Conservation (phyloP, 495 filamentous ascomycete genomes). For the Aspergillus taichungensis region DNA sequence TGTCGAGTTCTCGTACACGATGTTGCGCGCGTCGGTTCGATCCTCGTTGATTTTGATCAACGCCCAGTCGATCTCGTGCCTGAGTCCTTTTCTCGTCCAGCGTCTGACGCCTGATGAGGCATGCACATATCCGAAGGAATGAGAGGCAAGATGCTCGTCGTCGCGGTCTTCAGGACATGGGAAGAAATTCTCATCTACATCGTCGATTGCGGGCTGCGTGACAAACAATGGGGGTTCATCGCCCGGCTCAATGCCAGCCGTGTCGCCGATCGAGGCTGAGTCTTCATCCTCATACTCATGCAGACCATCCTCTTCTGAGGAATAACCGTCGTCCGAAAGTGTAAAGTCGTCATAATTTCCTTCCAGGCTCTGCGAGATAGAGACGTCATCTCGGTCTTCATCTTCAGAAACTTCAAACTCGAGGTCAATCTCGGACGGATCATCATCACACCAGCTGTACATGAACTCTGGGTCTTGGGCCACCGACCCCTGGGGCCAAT, state of each 20-base stretch:
- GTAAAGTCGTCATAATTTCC: constrained; percentile 29
- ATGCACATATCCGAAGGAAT: constrained; percentile 71
- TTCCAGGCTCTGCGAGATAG: constrained; percentile 20
- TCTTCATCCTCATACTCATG: constrained; percentile 49
- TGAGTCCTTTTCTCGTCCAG: constrained; percentile 50
- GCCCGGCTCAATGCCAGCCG: constrained; percentile 67
- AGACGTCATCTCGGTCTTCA: constrained; percentile 35
- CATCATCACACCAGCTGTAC: constrained; percentile 25
- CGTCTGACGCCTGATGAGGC: constrained; percentile 83
- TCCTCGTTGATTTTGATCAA: constrained; percentile 70
- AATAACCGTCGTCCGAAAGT: constrained; percentile 36
- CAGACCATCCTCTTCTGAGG: constrained; percentile 37
- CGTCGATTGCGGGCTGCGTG: constrained; percentile 82
- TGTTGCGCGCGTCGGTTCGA: constrained; percentile 62
- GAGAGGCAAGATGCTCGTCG: constrained; percentile 67
- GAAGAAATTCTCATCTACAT: constrained; percentile 75
- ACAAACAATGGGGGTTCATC: constrained; percentile 64
- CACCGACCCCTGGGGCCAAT: constrained; percentile 17
- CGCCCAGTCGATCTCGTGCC: constrained; percentile 95
- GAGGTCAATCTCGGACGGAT: constrained; percentile 24
- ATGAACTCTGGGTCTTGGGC: constrained; percentile 17
- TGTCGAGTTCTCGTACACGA: constrained; percentile 39
- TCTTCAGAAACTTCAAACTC: constrained; percentile 43
- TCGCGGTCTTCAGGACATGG: constrained; percentile 50
- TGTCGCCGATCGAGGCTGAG: constrained; percentile 66